These are phyloP conservation scores for Diversispora eburnea DNA, from an alignment of 192 early-diverging fungal species.

Conservation along the genomic window DNA sequence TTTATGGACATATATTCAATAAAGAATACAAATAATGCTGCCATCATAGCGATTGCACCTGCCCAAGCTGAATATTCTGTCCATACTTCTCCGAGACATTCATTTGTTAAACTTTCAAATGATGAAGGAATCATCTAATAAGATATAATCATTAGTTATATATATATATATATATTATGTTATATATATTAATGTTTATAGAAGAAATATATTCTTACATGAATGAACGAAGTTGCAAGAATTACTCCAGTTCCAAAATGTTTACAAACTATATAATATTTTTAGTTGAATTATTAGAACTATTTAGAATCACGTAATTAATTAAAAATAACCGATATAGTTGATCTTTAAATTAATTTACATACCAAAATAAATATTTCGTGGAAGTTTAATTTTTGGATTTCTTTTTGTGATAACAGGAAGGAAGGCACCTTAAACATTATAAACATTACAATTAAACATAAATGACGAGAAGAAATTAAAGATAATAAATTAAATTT, in stretches of 20 bases:
- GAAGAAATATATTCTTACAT: slow-evolving; percentile 32
- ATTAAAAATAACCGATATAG: too few relatives aligned
- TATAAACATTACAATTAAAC: background rate
- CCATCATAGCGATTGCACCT: slow-evolving; percentile 20
- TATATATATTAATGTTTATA: background rate
- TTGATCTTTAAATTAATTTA: too few relatives aligned
- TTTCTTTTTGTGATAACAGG: background rate
- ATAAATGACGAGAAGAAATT: background rate
- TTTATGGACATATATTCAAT: slow-evolving; percentile 27
- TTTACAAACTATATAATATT: background rate
- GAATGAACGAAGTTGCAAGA: slow-evolving; percentile 38
- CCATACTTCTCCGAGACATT: slow-evolving; percentile 33
- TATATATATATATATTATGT: background rate
- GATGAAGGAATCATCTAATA: slow-evolving; percentile 53
- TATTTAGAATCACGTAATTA: too few relatives aligned
- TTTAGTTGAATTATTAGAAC: background rate
- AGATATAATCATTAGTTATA: too few relatives aligned
- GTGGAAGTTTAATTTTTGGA: background rate
- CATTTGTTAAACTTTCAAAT: slow-evolving; percentile 31
- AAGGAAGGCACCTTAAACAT: background rate
- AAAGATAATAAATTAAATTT: background rate
- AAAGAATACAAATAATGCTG: slow-evolving; percentile 20
- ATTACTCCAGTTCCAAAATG: background rate
- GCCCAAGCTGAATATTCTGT: slow-evolving; percentile 21
- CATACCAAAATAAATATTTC: background rate